Evolutionary conservation across 2,329 filamentous ascomycete genomes (phyloP), one percentile per base, ranked within the genome.

Genomic region (Colletotrichum phormii): DNA sequence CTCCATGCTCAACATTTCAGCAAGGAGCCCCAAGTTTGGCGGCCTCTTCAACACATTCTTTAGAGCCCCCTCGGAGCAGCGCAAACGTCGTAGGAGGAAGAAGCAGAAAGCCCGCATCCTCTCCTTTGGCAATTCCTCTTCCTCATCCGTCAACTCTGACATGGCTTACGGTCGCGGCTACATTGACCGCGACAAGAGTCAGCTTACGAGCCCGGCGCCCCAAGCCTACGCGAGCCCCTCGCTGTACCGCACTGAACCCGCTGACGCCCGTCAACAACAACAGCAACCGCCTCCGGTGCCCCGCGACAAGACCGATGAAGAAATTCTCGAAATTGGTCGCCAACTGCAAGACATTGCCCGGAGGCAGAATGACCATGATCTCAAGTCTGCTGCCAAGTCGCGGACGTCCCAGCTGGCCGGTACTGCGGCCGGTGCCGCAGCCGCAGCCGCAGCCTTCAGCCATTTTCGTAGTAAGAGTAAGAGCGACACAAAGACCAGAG

Each of bases 1-100:
- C 18, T 92, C 91, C 1, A 86, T 91, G 68, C 81, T 94, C 66
- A 92, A 94, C 77, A 91, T 94, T 64, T 93, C 92, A 61, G 87
- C 86, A 51, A 83, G 85, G 59, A 85, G 86, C 64, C 85, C 84
- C 22, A 80, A 83, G 71, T 82, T 84, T 53, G 86, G 88, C 73
- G 89, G 91, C 51, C 86, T 90, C 66, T 83, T 95, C 55, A 83
- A 83, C 68, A 86, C 89, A 18, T 93, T 94, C 78, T 93, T 93
- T 79, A 89, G 85, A 5, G 85, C 89, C 6, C 88, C 89, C 15
- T 90, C 89, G 9, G 89, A 91, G 76, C 88, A 87, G 42, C 84
- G 82, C 31, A 81, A 82, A n/a, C 81, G 81, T 42, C 79, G 76
- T 64, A 79, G 80, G 51, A 76, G 75, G 33, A 82, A 85, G 75